A percentile compares a stretch with the other conserved stretches of the same genome.
Evolutionary conservation across 345 rosid genomes (phyloP).

Genomic region (Euphorbia lathyris): DNA sequence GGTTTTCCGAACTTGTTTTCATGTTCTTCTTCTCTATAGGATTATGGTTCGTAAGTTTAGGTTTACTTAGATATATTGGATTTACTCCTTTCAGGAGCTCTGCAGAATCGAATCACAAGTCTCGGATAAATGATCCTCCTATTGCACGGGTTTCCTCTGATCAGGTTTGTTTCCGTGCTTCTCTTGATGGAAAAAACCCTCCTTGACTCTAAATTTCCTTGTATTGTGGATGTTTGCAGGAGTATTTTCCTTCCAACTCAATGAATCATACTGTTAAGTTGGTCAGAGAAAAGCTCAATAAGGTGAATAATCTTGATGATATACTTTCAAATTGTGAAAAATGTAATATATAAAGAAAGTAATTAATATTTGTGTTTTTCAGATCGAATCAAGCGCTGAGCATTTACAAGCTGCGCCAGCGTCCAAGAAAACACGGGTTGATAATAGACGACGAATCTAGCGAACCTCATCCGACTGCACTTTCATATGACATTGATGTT

Average conservation of each 20-base stretch:
- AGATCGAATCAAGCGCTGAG: conserved; percentile 62
- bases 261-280: conserved; percentile 76
- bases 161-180: conserved; percentile 42
- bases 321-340: not conserved
- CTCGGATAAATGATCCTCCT: conserved; percentile 31
- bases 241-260: conserved; percentile 66
- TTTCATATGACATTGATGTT: not conserved
- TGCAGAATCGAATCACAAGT: conserved; percentile 32
- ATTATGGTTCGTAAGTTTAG: not conserved
- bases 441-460: conserved; percentile 78
- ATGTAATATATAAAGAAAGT: too few relatives aligned
- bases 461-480: not conserved
- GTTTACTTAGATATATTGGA: not conserved
- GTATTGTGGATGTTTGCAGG: conserved; percentile 41
- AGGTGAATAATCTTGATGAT: conserved; percentile 40
- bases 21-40: not conserved
- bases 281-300: conserved; percentile 76
- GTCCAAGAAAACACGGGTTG: conserved; percentile 51
- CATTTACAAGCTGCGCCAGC: conserved; percentile 43
- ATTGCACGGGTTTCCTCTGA: conserved; percentile 61
- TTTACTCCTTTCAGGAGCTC: conserved; percentile 29
- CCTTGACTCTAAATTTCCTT: too few relatives aligned
- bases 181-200: not conserved
- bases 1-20: not conserved
- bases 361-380: conserved; percentile 9